phyloP scores from a whole-genome alignment of 2,329 filamentous ascomycete genomes.

The Sphaerulina populicola region DNA sequence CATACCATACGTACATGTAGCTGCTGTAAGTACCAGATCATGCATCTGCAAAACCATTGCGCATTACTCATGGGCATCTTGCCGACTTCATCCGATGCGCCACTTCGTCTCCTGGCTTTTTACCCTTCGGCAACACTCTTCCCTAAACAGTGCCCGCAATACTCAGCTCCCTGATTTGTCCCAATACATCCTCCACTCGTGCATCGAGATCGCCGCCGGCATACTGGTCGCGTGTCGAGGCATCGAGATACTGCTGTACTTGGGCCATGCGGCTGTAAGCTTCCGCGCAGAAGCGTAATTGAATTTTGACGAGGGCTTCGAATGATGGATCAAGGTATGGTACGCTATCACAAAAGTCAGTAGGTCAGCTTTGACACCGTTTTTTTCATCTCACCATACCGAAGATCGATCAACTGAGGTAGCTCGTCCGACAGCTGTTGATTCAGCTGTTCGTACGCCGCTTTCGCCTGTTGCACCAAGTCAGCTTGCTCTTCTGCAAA shows the following conservation, averaged over 20 bases:
- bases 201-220: slow-evolving; percentile 86
- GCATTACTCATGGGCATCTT: neutral
- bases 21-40: neutral
- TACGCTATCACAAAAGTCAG: slow-evolving; percentile 42
- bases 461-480: slow-evolving; percentile 51
- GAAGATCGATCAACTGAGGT: slow-evolving; percentile 90
- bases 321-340: slow-evolving; percentile 96
- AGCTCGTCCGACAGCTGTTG: slow-evolving; percentile 89
- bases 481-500: slow-evolving; percentile 29
- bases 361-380: neutral
- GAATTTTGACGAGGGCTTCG: slow-evolving; percentile 97
- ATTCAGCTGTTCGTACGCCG: slow-evolving; percentile 92
- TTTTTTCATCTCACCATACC: slow-evolving; percentile 33
- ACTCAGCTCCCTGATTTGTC: slow-evolving; percentile 93
- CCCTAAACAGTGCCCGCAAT: slow-evolving; percentile 64
- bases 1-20: neutral
- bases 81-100: neutral
- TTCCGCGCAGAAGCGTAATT: slow-evolving; percentile 93
- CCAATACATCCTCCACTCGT: slow-evolving; percentile 86
- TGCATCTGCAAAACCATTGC: neutral
- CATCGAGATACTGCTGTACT: slow-evolving; percentile 90
- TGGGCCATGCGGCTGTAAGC: slow-evolving; percentile 97
- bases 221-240: slow-evolving; percentile 92
- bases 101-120: neutral
- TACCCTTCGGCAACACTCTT: neutral